These are phyloP conservation scores for Obba rivulosa DNA, from an alignment of 768 basidiomycete species.

Conservation along the genomic window DNA sequence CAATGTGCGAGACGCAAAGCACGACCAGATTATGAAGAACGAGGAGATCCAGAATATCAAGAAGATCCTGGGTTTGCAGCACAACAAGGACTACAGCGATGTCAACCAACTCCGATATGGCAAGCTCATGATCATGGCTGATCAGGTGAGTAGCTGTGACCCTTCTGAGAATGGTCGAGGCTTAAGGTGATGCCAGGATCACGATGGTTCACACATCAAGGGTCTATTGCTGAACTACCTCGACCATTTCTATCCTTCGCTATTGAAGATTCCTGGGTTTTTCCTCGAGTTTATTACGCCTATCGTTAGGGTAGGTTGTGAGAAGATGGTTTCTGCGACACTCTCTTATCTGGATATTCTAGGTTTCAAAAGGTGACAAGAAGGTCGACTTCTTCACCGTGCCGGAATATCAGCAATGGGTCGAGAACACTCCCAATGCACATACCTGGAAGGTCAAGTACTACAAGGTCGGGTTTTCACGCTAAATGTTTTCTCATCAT, in stretches of 20 bases:
- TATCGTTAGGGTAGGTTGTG: slow-evolving; percentile 75
- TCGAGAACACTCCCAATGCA: slow-evolving; percentile 67
- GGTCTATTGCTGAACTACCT: slow-evolving; percentile 98
- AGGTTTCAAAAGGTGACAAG: slow-evolving; percentile 78
- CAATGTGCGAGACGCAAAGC: slow-evolving; percentile 94
- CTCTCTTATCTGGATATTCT: background rate
- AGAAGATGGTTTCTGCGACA: background rate
- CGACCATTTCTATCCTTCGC: slow-evolving; percentile 93
- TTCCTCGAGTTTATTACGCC: slow-evolving; percentile 98
- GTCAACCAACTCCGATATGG: slow-evolving; percentile 79
- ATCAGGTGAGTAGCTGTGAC: slow-evolving; percentile 64
- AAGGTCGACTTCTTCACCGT: slow-evolving; percentile 92
- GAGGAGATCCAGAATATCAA: slow-evolving; percentile 96
- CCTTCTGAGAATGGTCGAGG: background rate
- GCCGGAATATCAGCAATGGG: slow-evolving; percentile 94
- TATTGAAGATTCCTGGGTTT: slow-evolving; percentile 87
- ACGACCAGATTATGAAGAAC: slow-evolving; percentile 98
- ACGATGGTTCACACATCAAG: slow-evolving; percentile 99
- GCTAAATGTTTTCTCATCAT: background rate
- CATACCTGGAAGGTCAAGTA: slow-evolving; percentile 92
- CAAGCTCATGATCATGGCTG: slow-evolving; percentile 98
- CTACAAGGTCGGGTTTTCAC: slow-evolving; percentile 74
- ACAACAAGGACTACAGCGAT: slow-evolving; percentile 82
- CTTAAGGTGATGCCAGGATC: slow-evolving; percentile 58
- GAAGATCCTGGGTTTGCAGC: slow-evolving; percentile 95